Evolutionary conservation across 805 yeast genomes (phyloP).

Genomic region (Ogataea ganodermae): DNA sequence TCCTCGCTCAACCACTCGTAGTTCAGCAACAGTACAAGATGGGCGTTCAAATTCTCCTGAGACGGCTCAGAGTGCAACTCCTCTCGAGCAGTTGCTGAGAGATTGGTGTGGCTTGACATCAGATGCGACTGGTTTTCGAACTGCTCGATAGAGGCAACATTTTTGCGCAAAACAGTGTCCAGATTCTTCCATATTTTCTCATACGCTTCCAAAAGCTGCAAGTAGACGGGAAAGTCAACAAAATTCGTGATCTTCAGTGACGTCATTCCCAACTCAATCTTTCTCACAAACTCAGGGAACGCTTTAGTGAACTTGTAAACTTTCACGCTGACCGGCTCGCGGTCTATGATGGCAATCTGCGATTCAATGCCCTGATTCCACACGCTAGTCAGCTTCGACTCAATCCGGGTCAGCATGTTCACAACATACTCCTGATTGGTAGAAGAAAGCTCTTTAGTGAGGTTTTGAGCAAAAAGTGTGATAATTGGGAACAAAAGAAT

Average conservation of each 20-base stretch:
- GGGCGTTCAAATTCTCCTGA: slow-evolving; percentile 16
- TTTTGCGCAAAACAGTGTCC: slow-evolving; percentile 16
- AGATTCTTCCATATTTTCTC: slow-evolving; percentile 28
- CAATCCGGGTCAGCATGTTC: slow-evolving; percentile 49
- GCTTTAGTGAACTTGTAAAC: slow-evolving; percentile 48
- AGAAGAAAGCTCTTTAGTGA: slow-evolving; percentile 39
- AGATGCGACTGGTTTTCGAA: slow-evolving; percentile 8
- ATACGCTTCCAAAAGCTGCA: slow-evolving; percentile 22
- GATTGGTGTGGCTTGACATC: slow-evolving; percentile 8
- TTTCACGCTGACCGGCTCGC: slow-evolving; percentile 21
- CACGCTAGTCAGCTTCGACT: slow-evolving; percentile 49
- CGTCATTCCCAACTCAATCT: slow-evolving; percentile 36
- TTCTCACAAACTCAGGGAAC: slow-evolving; percentile 47
- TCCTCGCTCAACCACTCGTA: slow-evolving; percentile 53
- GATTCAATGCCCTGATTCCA: slow-evolving; percentile 63
- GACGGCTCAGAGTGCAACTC: background rate
- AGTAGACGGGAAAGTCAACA: slow-evolving; percentile 16
- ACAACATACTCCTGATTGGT: slow-evolving; percentile 67
- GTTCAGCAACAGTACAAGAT: slow-evolving; percentile 52
- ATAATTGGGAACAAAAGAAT: slow-evolving; percentile 46
- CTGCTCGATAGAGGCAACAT: slow-evolving; percentile 13
- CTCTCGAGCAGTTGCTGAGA: slow-evolving; percentile 3
- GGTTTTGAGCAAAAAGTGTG: slow-evolving; percentile 43
- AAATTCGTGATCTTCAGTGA: slow-evolving; percentile 17
- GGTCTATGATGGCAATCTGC: slow-evolving; percentile 50